Evolutionary conservation across 176 grass and related monocot genomes (phyloP).

Genomic region (Chloris gayana): DNA sequence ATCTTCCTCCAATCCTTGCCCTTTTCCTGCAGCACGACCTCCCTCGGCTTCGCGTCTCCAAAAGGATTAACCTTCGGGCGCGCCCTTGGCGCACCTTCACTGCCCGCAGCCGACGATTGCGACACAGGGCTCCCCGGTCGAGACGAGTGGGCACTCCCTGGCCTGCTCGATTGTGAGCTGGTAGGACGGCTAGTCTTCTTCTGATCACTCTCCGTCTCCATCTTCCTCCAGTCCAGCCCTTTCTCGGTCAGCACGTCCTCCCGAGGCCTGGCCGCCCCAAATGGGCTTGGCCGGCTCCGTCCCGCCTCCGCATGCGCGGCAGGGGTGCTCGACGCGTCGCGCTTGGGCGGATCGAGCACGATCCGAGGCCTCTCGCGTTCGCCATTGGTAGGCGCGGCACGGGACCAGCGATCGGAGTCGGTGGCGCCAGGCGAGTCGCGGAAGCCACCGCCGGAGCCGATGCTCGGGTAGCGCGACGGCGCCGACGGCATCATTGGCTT

Average conservation of each 20-base stretch:
- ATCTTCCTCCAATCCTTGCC: conserved; percentile 88
- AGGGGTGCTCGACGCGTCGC: conserved; percentile 17
- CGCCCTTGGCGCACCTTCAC: conserved; percentile 28
- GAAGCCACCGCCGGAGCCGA: conserved; percentile 43
- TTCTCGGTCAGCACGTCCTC: conserved; percentile 77
- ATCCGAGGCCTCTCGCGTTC: conserved; percentile 61
- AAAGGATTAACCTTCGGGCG: conserved; percentile 75
- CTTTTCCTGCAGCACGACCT: conserved; percentile 72
- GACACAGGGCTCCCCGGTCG: conserved; percentile 70
- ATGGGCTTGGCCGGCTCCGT: conserved; percentile 60
- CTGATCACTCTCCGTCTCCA: conserved; percentile 62
- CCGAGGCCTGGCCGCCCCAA: conserved; percentile 67
- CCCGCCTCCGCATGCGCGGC: conserved; percentile 24
- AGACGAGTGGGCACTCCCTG: conserved; percentile 67
- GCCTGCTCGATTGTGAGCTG: conserved; percentile 78
- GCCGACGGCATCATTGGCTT: conserved; percentile 30
- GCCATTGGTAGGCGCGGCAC: conserved; percentile 37
- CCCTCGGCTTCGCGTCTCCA: conserved; percentile 72
- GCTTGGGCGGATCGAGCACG: conserved; percentile 77
- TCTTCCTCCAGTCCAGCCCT: conserved; percentile 77
- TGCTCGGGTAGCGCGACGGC: conserved; percentile 52
- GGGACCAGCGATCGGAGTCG: conserved; percentile 66
- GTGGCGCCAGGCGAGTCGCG: conserved; percentile 51
- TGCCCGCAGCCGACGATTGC: conserved; percentile 19
- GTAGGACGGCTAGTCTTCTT: conserved; percentile 77